These are phyloP conservation scores for Heritiera littoralis DNA, from an alignment of 345 rosid species.

Conservation along the genomic window DNA sequence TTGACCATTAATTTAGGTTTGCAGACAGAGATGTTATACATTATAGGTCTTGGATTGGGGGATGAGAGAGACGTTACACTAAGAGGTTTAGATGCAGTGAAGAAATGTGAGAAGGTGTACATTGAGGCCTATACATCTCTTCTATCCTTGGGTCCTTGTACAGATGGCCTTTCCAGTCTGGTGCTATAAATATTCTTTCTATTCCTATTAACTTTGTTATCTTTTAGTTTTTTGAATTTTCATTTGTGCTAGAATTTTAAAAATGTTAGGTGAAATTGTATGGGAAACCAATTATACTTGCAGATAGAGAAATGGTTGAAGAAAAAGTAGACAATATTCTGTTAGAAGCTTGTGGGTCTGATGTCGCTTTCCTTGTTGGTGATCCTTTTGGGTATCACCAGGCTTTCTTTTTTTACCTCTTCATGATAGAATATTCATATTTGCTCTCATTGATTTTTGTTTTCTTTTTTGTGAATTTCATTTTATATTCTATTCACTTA, in stretches of 20 bases:
- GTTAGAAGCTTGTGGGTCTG: constrained; percentile 46
- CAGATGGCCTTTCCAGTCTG: constrained; percentile 66
- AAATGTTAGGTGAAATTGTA: constrained; percentile 61
- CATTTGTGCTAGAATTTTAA: background rate
- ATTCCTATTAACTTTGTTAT: background rate
- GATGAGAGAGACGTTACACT: constrained; percentile 80
- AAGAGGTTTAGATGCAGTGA: constrained; percentile 79
- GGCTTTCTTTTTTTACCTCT: background rate
- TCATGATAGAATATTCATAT: background rate
- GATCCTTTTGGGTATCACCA: constrained; percentile 81
- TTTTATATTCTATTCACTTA: background rate
- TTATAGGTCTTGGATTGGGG: constrained; percentile 83
- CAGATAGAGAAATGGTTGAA: constrained; percentile 91
- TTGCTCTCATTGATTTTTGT: background rate
- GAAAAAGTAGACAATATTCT: constrained; percentile 72
- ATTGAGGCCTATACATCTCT: constrained; percentile 96
- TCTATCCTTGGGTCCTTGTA: constrained; percentile 79
- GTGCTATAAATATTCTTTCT: constrained; percentile 25
- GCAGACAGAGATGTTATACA: constrained; percentile 58
- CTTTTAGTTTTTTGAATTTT: background rate
- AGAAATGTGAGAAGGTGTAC: constrained; percentile 73
- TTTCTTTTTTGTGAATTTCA: background rate
- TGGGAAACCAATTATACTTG: constrained; percentile 58
- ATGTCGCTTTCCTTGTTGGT: constrained; percentile 84
- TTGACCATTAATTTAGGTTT: background rate